phyloP scores from a whole-genome alignment of 2,329 filamentous ascomycete genomes.

The Paecilomyces fulvus region DNA sequence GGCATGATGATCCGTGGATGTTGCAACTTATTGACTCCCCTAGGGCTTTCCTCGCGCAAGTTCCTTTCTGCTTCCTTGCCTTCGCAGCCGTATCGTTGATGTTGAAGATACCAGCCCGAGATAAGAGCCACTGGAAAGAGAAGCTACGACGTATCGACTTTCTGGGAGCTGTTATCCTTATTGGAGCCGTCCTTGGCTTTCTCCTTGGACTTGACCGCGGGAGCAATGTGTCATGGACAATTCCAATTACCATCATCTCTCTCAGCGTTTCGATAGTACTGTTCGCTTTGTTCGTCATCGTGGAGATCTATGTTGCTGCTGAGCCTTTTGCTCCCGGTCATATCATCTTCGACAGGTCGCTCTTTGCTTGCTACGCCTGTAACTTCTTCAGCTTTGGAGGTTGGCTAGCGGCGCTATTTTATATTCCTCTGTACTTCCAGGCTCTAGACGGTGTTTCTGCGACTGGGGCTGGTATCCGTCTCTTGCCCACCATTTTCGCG shows the following conservation, averaged over 20 bases:
- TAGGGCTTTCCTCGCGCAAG: conserved; percentile 64
- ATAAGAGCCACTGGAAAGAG: conserved; percentile 53
- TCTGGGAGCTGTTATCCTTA: conserved; percentile 58
- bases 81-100: conserved; percentile 55
- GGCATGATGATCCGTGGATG: not conserved
- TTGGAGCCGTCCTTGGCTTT: conserved; percentile 56
- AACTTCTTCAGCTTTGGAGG: conserved; percentile 65
- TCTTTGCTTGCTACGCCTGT: conserved; percentile 60
- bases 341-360: conserved; percentile 58
- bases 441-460: conserved; percentile 58
- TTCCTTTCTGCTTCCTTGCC: conserved; percentile 59
- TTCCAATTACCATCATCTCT: conserved; percentile 49
- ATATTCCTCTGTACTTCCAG: conserved; percentile 71
- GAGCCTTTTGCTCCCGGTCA: conserved; percentile 69
- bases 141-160: conserved; percentile 67
- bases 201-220: conserved; percentile 65
- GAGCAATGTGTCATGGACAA: conserved; percentile 61
- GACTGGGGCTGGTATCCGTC: conserved; percentile 53
- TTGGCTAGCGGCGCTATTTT: conserved; percentile 56
- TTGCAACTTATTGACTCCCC: conserved; percentile 7
- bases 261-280: conserved; percentile 50
- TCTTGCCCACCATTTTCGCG: conserved; percentile 57
- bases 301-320: conserved; percentile 59
- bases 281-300: conserved; percentile 57
- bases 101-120: conserved; percentile 52